phyloP scores from a whole-genome alignment of 208 protist species.

The Sergeia podlipaevii region DNA sequence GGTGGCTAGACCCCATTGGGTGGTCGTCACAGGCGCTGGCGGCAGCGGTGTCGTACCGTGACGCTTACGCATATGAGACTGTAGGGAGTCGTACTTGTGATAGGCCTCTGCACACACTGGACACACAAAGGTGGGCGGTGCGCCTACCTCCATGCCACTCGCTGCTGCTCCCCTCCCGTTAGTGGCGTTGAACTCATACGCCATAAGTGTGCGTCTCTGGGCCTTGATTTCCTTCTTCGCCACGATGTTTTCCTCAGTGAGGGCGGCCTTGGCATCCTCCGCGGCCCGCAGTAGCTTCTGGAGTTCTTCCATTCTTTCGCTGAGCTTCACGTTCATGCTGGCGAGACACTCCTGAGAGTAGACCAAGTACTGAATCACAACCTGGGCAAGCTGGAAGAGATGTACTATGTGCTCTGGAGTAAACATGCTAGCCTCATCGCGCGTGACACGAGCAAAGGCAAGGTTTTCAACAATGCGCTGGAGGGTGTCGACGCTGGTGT shows the following conservation, averaged over 20 bases:
- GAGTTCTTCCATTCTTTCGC: constrained; percentile 43
- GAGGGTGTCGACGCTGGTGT: constrained; percentile 83
- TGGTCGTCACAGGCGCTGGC: constrained; percentile 2
- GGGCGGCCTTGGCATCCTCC: constrained; percentile 28
- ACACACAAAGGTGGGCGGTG: constrained; percentile 23
- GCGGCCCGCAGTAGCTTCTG: constrained; percentile 26
- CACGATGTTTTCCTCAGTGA: constrained; percentile 50
- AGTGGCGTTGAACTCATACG: constrained; percentile 73
- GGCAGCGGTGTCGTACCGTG: constrained; percentile 24
- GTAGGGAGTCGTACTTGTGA: constrained; percentile 82
- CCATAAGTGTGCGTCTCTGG: constrained; percentile 73
- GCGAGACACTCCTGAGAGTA: constrained; percentile 84
- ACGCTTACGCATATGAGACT: constrained; percentile 88
- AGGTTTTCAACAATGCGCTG: constrained; percentile 88
- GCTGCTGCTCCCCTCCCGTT: neutral
- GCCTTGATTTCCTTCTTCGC: constrained; percentile 85
- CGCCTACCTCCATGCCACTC: constrained; percentile 4
- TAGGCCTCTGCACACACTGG: constrained; percentile 76
- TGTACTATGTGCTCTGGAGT: constrained; percentile 82
- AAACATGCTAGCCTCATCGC: constrained; percentile 87
- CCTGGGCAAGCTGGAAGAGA: constrained; percentile 77
- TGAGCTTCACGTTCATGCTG: constrained; percentile 76
- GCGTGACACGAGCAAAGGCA: constrained; percentile 78
- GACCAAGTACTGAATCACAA: constrained; percentile 89
- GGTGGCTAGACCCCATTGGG: neutral